phyloP scores from a whole-genome alignment of 495 filamentous ascomycete species.

The Zalerion maritima region DNA sequence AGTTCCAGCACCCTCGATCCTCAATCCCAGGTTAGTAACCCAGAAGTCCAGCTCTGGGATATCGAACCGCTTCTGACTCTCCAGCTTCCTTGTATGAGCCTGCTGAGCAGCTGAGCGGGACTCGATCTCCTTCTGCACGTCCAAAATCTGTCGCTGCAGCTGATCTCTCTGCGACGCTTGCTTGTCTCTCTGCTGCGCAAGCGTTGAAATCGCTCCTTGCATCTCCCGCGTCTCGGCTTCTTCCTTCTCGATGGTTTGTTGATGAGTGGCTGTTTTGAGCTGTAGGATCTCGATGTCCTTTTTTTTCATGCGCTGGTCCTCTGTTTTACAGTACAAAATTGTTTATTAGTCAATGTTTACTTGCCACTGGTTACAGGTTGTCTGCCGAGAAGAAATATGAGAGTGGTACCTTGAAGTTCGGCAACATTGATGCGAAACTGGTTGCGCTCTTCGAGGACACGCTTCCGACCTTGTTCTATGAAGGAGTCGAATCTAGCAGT shows the following conservation, averaged over 20 bases:
- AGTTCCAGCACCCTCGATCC: slow-evolving; percentile 77
- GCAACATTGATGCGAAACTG: slow-evolving; percentile 81
- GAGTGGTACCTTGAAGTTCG: slow-evolving; percentile 63
- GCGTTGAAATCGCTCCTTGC: slow-evolving; percentile 60
- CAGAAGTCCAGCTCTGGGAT: slow-evolving; percentile 89
- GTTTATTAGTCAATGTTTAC: neutral
- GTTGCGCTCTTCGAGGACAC: slow-evolving; percentile 82
- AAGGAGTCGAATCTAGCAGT: slow-evolving; percentile 85
- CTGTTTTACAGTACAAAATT: slow-evolving; percentile 28
- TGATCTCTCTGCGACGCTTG: slow-evolving; percentile 57
- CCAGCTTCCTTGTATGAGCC: slow-evolving; percentile 43
- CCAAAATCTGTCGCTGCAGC: slow-evolving; percentile 62
- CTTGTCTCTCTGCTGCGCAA: slow-evolving; percentile 61
- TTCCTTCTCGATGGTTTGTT: slow-evolving; percentile 73
- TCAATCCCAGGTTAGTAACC: slow-evolving; percentile 75
- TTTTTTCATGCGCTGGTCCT: slow-evolving; percentile 79
- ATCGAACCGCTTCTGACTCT: slow-evolving; percentile 71
- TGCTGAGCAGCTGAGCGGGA: slow-evolving; percentile 34
- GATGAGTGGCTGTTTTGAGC: slow-evolving; percentile 60
- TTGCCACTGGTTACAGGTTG: slow-evolving; percentile 2
- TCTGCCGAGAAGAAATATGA: neutral
- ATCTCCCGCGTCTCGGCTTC: slow-evolving; percentile 76
- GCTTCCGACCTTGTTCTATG: slow-evolving; percentile 78
- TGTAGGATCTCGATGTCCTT: slow-evolving; percentile 74
- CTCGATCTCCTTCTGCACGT: slow-evolving; percentile 55